These are phyloP conservation scores for Hymenoscyphus fraxineus DNA, from an alignment of 2,329 filamentous ascomycete species.

Conservation along the genomic window DNA sequence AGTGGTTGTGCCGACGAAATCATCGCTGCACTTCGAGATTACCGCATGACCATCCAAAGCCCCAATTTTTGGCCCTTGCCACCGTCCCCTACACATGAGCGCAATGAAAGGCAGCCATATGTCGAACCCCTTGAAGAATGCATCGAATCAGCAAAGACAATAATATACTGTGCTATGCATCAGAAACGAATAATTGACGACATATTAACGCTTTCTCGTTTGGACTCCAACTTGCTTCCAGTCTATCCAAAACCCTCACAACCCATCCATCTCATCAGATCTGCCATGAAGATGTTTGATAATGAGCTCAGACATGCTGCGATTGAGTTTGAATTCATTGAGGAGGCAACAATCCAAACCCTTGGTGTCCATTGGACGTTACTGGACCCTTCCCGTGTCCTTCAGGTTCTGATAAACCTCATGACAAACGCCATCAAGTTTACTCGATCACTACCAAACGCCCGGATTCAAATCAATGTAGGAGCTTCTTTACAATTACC, in stretches of 20 bases:
- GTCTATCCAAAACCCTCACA: slow-evolving; percentile 44
- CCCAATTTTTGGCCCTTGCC: not conserved
- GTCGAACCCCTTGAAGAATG: slow-evolving; percentile 52
- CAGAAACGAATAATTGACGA: slow-evolving; percentile 74
- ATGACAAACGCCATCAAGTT: slow-evolving; percentile 81
- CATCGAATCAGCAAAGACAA: slow-evolving; percentile 74
- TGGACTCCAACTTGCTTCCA: slow-evolving; percentile 68
- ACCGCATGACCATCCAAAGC: not conserved
- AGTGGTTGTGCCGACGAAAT: slow-evolving; percentile 61
- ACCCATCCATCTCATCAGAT: slow-evolving; percentile 61
- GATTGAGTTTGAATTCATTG: slow-evolving; percentile 61
- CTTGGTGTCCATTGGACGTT: slow-evolving; percentile 60
- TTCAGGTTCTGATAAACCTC: slow-evolving; percentile 76
- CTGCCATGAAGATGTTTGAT: slow-evolving; percentile 73
- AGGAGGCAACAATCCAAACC: slow-evolving; percentile 57
- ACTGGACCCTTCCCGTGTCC: slow-evolving; percentile 68
- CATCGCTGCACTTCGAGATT: slow-evolving; percentile 17
- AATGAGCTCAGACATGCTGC: slow-evolving; percentile 66
- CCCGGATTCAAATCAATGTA: slow-evolving; percentile 48
- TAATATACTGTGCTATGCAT: slow-evolving; percentile 71
- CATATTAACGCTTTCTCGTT: slow-evolving; percentile 59
- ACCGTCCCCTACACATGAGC: not conserved
- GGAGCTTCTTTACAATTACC: slow-evolving; percentile 29
- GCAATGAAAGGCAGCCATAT: not conserved
- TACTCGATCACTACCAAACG: slow-evolving; percentile 60